Conservation (phyloP, 441 rosid species). For the Breynia disticha region DNA sequence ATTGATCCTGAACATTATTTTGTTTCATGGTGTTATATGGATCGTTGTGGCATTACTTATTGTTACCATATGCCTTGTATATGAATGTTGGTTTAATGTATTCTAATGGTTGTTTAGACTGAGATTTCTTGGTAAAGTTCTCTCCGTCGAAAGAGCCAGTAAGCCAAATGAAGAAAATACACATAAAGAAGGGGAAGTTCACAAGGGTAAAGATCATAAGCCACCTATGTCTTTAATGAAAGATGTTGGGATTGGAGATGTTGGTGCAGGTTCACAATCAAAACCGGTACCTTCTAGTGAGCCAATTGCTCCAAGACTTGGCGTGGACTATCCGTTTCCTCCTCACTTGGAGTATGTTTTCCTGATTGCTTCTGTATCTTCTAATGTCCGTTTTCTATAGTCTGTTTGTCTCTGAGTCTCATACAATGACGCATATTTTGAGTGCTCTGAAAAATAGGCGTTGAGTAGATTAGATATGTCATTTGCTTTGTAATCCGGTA, state of each 20-base stretch:
- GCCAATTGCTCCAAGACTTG: slow-evolving; percentile 82
- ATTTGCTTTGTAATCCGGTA: not conserved
- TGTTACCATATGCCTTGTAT: not conserved
- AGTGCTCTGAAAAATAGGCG: too few relatives aligned
- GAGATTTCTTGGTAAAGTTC: slow-evolving; percentile 89
- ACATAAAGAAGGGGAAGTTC: slow-evolving; percentile 28
- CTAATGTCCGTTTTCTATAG: slow-evolving; percentile 1
- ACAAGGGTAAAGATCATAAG: slow-evolving; percentile 26
- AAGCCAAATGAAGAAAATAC: slow-evolving; percentile 39
- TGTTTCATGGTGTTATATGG: not conserved
- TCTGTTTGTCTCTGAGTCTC: slow-evolving; percentile 1
- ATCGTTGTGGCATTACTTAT: not conserved
- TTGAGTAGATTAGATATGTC: too few relatives aligned
- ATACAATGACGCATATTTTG: too few relatives aligned
- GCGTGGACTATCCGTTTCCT: slow-evolving; percentile 89
- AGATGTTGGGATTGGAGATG: slow-evolving; percentile 27
- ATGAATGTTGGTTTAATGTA: slow-evolving; percentile 5
- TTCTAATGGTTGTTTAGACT: slow-evolving; percentile 40
- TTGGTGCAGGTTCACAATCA: slow-evolving; percentile 22
- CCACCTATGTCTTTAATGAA: slow-evolving; percentile 18
- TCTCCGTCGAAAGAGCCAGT: slow-evolving; percentile 66
- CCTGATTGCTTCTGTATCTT: slow-evolving; percentile 4
- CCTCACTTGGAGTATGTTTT: slow-evolving; percentile 76
- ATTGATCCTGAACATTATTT: not conserved
- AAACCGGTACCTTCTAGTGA: slow-evolving; percentile 33